Base-by-base conservation (phyloP, 805 yeast genomes). In the Yamadazyma akitaensis region DNA sequence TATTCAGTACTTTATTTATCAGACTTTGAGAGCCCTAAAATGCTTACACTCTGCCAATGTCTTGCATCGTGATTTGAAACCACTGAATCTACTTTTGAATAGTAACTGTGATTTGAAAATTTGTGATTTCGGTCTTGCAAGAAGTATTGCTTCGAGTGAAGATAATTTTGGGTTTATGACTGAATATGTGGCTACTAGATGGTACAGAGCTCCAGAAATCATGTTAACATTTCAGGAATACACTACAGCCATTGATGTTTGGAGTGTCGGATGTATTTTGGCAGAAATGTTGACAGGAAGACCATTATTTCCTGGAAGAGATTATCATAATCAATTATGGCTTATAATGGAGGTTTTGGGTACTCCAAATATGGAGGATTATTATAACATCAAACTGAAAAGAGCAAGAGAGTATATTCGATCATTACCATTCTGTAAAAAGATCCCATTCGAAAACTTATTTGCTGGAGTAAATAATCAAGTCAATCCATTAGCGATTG, bases 151-250 rank as follows among this genome's bases (percentile, higher is more conserved):
- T 32, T 73, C 79, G 49, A 72, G 71, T 46, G 84, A 84, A 57
- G 84, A 82, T 59, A 83, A 82, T 60, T 77, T 81, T 50, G 89
- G 88, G 5, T 83, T 82, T 63, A 85, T 92, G 96, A 92, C 98
- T 2, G 98, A 92, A 65, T 92, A 92, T 62, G 98, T 92, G 37
- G 98, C 98, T 9, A 92, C 98, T 3, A 74, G 98, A 54, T 92
- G 98, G 97, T 92, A 92, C 65, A 75, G 98, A 47, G 98, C 98
- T 0, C 98, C 98, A 0, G 98, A 92, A 59, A 90, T 92, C 62
- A 92, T 92, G 98, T 76, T 92, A 42, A 89, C 96, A 12, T 89
- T 91, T 58, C 92, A 90, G 53, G 88, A 86, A 58, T 92, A 92
- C 68, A 87, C 97, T 21, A 87, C 92, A 33, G 97, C 97, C 31